These are phyloP conservation scores for Neurospora tetrasperma DNA, from an alignment of 495 filamentous ascomycete genomes.

Conservation along the genomic window DNA sequence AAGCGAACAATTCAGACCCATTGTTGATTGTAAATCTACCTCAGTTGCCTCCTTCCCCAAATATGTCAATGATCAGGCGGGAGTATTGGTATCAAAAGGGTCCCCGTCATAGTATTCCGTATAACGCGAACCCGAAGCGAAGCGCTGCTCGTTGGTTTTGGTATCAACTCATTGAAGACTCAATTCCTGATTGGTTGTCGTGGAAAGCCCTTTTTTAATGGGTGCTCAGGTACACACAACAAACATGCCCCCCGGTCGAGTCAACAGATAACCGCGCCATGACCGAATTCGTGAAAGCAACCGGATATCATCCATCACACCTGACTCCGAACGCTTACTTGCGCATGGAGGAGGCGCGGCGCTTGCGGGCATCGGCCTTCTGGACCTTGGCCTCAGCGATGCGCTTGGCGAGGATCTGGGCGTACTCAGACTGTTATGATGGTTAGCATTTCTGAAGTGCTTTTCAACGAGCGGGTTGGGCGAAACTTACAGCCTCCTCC, in stretches of 20 bases:
- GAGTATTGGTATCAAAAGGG: background rate
- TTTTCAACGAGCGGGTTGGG: background rate
- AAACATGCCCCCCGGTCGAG: background rate
- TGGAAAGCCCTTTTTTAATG: background rate
- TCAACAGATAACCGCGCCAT: conserved; percentile 19
- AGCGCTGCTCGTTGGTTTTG: background rate
- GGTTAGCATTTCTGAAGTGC: conserved; percentile 24
- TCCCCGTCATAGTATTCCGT: background rate
- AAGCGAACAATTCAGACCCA: background rate
- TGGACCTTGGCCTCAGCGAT: conserved; percentile 86
- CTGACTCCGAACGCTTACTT: conserved; percentile 54
- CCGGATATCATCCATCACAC: conserved; percentile 24
- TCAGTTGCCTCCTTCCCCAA: background rate
- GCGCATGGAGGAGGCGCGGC: conserved; percentile 89
- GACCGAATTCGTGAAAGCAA: conserved; percentile 27
- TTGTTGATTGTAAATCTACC: background rate
- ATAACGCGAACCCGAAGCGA: background rate
- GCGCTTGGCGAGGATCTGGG: conserved; percentile 86
- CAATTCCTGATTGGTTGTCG: background rate
- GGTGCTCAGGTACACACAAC: background rate
- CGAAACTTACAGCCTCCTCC: conserved; percentile 87
- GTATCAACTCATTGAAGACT: conserved; percentile 1
- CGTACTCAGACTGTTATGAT: conserved; percentile 69
- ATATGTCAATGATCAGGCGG: background rate
- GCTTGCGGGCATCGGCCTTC: conserved; percentile 87